Conservation (phyloP, 2,329 filamentous ascomycete genomes). For the Epichloe typhina region DNA sequence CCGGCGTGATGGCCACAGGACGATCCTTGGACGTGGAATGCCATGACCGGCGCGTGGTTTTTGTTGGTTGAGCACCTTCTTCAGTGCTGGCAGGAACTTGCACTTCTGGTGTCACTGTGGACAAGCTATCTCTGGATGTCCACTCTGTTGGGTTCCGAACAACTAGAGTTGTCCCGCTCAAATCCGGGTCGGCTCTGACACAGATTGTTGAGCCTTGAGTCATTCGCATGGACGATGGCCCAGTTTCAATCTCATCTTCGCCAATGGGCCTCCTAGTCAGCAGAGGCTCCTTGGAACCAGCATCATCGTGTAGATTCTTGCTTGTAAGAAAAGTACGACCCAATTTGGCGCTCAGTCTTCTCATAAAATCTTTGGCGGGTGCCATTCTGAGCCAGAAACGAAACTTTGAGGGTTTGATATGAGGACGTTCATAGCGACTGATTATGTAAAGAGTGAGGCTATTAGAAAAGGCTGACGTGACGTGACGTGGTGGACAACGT, state of each 20-base stretch:
- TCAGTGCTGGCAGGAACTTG: not conserved
- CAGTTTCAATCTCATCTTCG: not conserved
- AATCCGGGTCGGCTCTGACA: not conserved
- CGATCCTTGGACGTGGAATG: not conserved
- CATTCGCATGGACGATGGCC: not conserved
- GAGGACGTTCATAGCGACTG: conserved; percentile 8
- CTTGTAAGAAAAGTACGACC: not conserved
- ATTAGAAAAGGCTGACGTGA: not conserved
- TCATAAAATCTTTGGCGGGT: not conserved
- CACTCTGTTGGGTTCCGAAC: not conserved
- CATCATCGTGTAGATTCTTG: not conserved
- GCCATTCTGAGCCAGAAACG: not conserved
- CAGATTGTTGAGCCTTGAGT: not conserved
- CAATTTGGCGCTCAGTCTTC: not conserved
- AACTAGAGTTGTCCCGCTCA: not conserved
- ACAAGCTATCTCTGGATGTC: not conserved
- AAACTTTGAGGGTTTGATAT: not conserved
- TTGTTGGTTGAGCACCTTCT: not conserved
- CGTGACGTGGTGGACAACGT: not conserved
- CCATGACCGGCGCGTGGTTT: not conserved
- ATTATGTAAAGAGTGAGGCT: not conserved
- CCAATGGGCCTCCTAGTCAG: not conserved
- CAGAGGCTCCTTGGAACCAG: not conserved
- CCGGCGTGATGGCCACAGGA: not conserved
- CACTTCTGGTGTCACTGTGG: not conserved